Evolutionary conservation across 148 eudicot genomes (phyloP).

Genomic region (Diospyros lotus): DNA sequence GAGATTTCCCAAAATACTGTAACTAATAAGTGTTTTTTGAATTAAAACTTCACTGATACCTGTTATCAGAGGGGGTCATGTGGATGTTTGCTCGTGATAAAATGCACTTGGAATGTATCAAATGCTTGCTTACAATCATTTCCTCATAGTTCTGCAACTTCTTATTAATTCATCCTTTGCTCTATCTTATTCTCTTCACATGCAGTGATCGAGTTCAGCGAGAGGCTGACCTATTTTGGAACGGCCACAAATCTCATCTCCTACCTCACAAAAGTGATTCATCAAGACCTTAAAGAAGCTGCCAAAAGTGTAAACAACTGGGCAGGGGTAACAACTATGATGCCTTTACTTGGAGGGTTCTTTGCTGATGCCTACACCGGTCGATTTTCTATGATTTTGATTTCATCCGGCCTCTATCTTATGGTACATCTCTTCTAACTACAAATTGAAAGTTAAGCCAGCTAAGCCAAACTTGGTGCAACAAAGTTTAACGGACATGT

Average conservation of each 20-base stretch:
- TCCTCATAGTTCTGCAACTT: not conserved
- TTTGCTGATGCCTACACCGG: slow-evolving; percentile 15
- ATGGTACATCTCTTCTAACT: slow-evolving; percentile 6
- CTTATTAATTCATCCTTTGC: not conserved
- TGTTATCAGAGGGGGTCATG: no score
- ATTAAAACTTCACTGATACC: no score
- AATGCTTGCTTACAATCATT: no score
- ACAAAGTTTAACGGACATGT: no score
- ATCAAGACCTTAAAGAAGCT: slow-evolving; percentile 12
- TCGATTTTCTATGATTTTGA: slow-evolving; percentile 10
- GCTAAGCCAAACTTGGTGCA: no score
- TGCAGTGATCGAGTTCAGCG: slow-evolving; percentile 12
- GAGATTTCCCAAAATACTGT: no score
- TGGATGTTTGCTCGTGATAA: no score
- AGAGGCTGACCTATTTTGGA: slow-evolving; percentile 15
- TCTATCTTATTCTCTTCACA: not conserved
- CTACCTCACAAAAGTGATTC: slow-evolving; percentile 15
- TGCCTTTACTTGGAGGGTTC: slow-evolving; percentile 15
- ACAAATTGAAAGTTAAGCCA: not conserved
- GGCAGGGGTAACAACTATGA: slow-evolving; percentile 14
- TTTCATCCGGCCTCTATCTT: slow-evolving; percentile 7
- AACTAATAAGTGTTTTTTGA: no score
- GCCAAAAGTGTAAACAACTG: slow-evolving; percentile 18
- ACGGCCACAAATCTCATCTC: slow-evolving; percentile 14
- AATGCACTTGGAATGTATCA: no score